phyloP scores from a whole-genome alignment of 306 rosid genomes.

The Neltuma alba region DNA sequence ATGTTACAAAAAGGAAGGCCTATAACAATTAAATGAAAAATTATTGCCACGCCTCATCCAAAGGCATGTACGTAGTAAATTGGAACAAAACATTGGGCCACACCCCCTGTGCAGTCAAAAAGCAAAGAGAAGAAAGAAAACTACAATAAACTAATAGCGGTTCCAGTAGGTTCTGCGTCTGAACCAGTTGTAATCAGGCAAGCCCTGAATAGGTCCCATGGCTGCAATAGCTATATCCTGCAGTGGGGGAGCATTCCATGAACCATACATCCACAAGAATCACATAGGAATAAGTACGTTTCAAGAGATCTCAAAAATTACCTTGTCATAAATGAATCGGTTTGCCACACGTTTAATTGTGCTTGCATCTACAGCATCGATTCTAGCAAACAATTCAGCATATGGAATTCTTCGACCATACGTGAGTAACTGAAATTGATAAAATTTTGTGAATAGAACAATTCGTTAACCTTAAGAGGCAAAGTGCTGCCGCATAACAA shows the following conservation, averaged over 20 bases:
- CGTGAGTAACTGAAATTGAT: conserved; percentile 64
- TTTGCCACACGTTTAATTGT: conserved; percentile 93
- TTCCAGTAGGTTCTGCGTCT: conserved; percentile 99
- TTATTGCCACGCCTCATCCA: conserved; percentile 45
- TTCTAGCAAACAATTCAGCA: conserved; percentile 92
- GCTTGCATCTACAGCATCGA: conserved; percentile 90
- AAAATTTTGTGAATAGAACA: neutral
- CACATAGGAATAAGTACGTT: neutral
- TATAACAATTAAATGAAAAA: conserved; percentile 42
- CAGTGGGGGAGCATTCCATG: neutral
- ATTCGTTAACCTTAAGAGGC: too few relatives aligned
- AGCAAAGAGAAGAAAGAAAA: conserved; percentile 29
- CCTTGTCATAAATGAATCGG: conserved; percentile 92
- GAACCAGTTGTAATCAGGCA: conserved; percentile 97
- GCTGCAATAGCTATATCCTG: conserved; percentile 96
- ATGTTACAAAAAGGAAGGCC: conserved; percentile 46
- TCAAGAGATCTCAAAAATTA: conserved; percentile 34
- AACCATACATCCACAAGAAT: neutral
- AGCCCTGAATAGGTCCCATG: conserved; percentile 77
- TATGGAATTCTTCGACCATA: conserved; percentile 93
- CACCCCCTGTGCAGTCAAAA: conserved; percentile 38
- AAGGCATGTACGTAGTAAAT: conserved; percentile 39
- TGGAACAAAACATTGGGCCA: conserved; percentile 33
- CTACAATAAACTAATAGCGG: conserved; percentile 65
- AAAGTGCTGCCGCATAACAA: neutral